Evolutionary conservation across 2,329 filamentous ascomycete genomes (phyloP).

Genomic region (Fusarium hainanense): DNA sequence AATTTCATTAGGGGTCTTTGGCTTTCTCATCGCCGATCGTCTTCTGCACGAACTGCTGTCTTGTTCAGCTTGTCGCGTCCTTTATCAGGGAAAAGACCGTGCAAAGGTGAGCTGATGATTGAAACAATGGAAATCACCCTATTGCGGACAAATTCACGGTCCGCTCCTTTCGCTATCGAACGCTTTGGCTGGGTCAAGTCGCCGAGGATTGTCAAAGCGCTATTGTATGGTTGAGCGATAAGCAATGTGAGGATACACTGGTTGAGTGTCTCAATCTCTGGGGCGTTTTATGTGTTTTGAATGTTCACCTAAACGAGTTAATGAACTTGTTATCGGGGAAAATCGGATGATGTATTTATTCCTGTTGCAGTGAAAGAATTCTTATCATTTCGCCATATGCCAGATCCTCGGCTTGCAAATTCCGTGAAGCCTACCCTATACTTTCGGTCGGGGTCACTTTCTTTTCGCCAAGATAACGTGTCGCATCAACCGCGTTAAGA

Average conservation of each 20-base stretch:
- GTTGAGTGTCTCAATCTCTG: neutral
- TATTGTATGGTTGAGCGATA: too few species aligned
- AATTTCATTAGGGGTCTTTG: neutral
- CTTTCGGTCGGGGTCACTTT: neutral
- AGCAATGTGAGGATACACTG: too few species aligned
- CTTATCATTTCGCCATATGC: too few species aligned
- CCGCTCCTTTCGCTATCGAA: neutral
- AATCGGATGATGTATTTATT: too few species aligned
- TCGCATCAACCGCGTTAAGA: neutral
- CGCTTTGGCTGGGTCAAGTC: neutral
- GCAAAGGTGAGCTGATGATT: neutral
- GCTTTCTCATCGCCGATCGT: neutral
- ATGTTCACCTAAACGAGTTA: rapidly evolving
- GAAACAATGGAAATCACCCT: neutral
- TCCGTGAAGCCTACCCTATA: neutral
- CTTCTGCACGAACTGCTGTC: neutral
- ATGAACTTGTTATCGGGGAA: too few species aligned
- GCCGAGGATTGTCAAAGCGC: too few species aligned
- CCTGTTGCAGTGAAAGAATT: too few species aligned
- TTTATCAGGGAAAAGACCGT: neutral
- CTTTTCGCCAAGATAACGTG: neutral
- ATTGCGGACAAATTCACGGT: neutral
- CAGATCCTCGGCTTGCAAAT: neutral
- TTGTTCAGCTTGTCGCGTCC: neutral
- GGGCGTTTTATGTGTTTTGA: neutral